Base-by-base conservation (phyloP, 768 basidiomycete genomes). In the Dioszegia crocea region DNA sequence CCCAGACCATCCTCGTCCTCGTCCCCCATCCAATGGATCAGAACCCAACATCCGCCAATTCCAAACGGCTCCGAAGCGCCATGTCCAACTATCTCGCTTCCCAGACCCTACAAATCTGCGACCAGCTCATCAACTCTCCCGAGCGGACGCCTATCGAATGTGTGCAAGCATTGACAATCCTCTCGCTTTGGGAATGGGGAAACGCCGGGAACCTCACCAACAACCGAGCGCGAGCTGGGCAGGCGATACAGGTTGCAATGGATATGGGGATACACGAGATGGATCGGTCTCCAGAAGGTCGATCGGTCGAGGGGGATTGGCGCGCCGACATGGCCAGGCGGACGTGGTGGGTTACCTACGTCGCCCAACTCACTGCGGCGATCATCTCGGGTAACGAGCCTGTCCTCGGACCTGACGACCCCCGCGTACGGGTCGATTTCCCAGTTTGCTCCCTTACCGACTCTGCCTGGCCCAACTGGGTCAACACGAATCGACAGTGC, bases 141-240 rank as follows among this genome's bases (percentile, higher is more conserved):
- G 48, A 21, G n/a, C 38, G 44, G 21, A 38, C 64, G 19, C 54
- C 59, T 8, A 49, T 76, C 21, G 73, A 76, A 39, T 67, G 68
- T 43, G 66, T 73, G 5, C 75, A 76, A 41, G 75, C 71, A 5
- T 57, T 75, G 16, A 29, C 57, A 11, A 65, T 76, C 56, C 60
- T 76, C 21, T 62, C 68, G 9, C 47, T 76, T n/a, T 76, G 71
- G 62, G 72, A 75, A 50, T 76, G 74, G 68, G 68, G 70, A 0
- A 62, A 63, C 44, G 56, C 62, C 4, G 66, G 62, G 8, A 68
- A 66, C 47, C 51, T 69, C 0, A 50, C 49, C 2, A 62, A 41
- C 23, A 72, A 69, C 56, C 52, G 66, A 16, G 62, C 62, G 30
- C 46, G 67, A 19, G 59, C 67, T 2, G 62, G 49, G 33, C 65